Percentiles rank a stretch among this genome's conserved stretches.
Evolutionary conservation across 768 basidiomycete genomes (phyloP).

Genomic region (Hebeloma cylindrosporum): DNA sequence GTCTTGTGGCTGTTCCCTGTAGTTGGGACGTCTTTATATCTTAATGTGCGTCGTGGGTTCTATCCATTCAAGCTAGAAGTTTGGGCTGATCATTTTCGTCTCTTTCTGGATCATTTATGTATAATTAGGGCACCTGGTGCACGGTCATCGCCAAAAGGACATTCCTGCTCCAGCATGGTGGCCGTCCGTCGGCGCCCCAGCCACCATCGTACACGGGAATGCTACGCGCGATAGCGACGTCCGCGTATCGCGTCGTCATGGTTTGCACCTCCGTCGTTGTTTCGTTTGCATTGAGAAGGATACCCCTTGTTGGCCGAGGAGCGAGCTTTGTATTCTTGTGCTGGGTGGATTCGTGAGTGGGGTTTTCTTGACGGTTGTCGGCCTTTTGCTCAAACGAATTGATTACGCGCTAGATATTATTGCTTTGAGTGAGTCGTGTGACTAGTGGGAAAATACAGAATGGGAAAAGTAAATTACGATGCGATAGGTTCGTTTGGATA

Average conservation of each 20-base stretch:
- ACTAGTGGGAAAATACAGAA: background rate
- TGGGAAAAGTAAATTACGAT: background rate
- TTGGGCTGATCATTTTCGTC: background rate
- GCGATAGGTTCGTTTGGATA: conserved; percentile 73
- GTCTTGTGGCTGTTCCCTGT: conserved; percentile 80
- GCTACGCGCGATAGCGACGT: conserved; percentile 73
- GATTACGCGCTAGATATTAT: conserved; percentile 89
- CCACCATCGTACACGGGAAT: conserved; percentile 67
- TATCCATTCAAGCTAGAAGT: background rate
- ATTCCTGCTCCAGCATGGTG: conserved; percentile 70
- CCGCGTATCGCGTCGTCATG: conserved; percentile 82
- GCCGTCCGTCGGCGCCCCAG: conserved; percentile 49
- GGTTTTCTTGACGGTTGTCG: too few relatives aligned
- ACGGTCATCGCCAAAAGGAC: conserved; percentile 72
- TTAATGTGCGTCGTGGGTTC: conserved; percentile 61
- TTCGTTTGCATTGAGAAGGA: conserved; percentile 59
- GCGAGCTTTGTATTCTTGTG: conserved; percentile 74
- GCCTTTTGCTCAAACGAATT: too few relatives aligned
- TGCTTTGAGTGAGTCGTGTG: conserved; percentile 74
- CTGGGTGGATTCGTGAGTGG: conserved; percentile 83
- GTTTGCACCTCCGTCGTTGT: conserved; percentile 72
- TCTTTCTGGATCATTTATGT: background rate
- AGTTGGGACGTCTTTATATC: conserved; percentile 71
- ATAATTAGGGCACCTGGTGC: conserved; percentile 78
- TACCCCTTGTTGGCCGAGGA: conserved; percentile 65